Evolutionary conservation across 2,329 filamentous ascomycete species (phyloP), one percentile per base, ranked within the genome.

Genomic region (Capronia epimyces): DNA sequence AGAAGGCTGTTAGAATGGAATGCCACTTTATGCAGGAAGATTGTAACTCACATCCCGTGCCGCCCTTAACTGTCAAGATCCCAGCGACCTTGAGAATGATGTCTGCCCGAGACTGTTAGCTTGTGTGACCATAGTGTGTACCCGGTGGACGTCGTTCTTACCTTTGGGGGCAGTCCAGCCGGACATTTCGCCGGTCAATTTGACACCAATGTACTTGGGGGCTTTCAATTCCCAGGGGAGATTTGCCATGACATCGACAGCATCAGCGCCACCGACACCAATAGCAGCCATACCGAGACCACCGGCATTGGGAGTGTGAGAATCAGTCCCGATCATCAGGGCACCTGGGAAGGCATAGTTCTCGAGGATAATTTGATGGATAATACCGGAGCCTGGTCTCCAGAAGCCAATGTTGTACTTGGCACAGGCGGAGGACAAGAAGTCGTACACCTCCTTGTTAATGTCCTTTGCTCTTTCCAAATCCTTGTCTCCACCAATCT

Each of bases 371-470:
- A 97, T 97, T 79, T 97, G 93, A 78, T 98, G 93, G 65, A 98
- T 98, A 71, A 97, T 98, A 80, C 93, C 93, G 69, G 91, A 96
- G 64, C 93, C 93, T 60, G 93, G 93, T 73, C 82, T 89, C 93
- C 93, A 98, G 85, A 97, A 97, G 78, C 93, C 93, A 71, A 97
- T 97, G 81, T 97, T 91, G 81, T 97, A 98, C 80, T 97, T 98
- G 68, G 90, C 90, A 71, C 91, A 97, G 61, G 91, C 87, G 58
- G 84, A 84, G 56, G 89, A 82, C 68, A 98, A 77, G 81, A 98
- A 98, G 75, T 97, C 87, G 76, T 97, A 98, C 64, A 98, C 93
- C 75, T 97, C 91, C 81, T 94, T 95, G 84, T 97, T 97, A 77
- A 95, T 95, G 64, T 83, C 81, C 67, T 91, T 78, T 65, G 93